Percentiles rank a stretch among this genome's conserved stretches.
Conservation (phyloP, 1,284 basidiomycete genomes). For the Rhodotorula sp. region DNA sequence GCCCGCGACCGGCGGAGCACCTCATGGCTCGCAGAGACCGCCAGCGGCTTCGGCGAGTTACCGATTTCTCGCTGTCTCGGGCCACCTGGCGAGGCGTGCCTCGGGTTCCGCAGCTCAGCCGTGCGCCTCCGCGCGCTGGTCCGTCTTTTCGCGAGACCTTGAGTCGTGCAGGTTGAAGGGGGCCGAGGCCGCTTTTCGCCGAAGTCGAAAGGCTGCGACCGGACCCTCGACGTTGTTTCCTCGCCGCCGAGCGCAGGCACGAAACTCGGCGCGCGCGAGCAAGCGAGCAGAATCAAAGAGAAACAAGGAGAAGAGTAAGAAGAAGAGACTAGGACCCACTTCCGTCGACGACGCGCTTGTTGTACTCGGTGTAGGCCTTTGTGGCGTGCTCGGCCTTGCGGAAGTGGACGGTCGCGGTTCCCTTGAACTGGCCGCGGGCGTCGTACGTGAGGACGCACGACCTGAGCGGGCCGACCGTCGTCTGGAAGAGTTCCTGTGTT, state of each 20-base stretch:
- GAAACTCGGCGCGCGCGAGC: background rate
- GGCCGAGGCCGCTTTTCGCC: too few relatives aligned
- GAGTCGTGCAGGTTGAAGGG: too few relatives aligned
- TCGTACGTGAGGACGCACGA: conserved; percentile 85
- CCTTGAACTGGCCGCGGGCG: conserved; percentile 80
- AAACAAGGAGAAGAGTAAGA: background rate
- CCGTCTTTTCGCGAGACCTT: too few relatives aligned
- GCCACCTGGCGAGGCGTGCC: too few relatives aligned
- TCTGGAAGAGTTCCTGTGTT: conserved; percentile 81
- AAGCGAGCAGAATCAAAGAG: background rate
- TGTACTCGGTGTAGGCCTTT: conserved; percentile 90
- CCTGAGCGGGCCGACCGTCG: conserved; percentile 83
- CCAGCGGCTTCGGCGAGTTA: too few relatives aligned
- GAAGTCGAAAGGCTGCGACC: too few relatives aligned
- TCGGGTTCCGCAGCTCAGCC: too few relatives aligned
- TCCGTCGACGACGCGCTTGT: conserved; percentile 99
- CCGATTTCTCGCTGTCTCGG: too few relatives aligned
- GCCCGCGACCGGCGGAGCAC: too few relatives aligned
- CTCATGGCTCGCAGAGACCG: too few relatives aligned
- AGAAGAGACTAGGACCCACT: conserved; percentile 74
- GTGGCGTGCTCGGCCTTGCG: conserved; percentile 81
- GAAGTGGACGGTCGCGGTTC: conserved; percentile 84
- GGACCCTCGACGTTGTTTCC: too few relatives aligned
- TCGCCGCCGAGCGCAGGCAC: background rate
- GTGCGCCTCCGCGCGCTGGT: too few relatives aligned